These are phyloP conservation scores for Turritis glabra DNA, from an alignment of 345 rosid species.

Conservation along the genomic window DNA sequence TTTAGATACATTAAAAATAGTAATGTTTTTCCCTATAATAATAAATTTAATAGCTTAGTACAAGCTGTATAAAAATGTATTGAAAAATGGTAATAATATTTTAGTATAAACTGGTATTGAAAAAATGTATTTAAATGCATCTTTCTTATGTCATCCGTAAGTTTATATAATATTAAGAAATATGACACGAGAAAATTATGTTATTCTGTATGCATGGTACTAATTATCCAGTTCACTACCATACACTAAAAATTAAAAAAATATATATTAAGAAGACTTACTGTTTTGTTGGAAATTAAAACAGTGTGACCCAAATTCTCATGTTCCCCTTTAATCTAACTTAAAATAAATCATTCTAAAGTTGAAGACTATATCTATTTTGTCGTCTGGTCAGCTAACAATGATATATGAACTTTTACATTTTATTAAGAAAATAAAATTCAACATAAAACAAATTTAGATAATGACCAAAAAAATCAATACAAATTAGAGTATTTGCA, in stretches of 20 bases:
- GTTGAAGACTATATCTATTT: conserved; percentile 8
- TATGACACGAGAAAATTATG: conserved; percentile 6
- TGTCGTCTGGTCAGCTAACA: background rate
- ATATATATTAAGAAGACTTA: background rate
- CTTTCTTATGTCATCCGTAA: background rate
- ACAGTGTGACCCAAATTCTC: conserved; percentile 26
- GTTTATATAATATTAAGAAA: background rate
- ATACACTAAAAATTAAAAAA: background rate
- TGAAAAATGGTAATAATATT: too few relatives aligned
- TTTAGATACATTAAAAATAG: too few relatives aligned
- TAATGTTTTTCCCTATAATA: too few relatives aligned
- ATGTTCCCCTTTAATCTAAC: background rate
- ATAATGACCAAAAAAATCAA: background rate
- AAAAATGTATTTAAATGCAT: background rate
- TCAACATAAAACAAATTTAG: background rate
- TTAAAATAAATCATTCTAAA: background rate
- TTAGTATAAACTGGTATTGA: background rate
- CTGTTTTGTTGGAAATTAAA: conserved; percentile 27
- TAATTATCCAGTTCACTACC: background rate
- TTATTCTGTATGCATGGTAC: background rate
- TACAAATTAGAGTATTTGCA: background rate
- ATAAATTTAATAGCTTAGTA: background rate
- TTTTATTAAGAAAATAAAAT: background rate
- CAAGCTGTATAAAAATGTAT: background rate
- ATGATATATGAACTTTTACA: background rate